Evolutionary conservation across 192 early-diverging fungal species (phyloP).

Genomic region (Coemansia sp.): DNA sequence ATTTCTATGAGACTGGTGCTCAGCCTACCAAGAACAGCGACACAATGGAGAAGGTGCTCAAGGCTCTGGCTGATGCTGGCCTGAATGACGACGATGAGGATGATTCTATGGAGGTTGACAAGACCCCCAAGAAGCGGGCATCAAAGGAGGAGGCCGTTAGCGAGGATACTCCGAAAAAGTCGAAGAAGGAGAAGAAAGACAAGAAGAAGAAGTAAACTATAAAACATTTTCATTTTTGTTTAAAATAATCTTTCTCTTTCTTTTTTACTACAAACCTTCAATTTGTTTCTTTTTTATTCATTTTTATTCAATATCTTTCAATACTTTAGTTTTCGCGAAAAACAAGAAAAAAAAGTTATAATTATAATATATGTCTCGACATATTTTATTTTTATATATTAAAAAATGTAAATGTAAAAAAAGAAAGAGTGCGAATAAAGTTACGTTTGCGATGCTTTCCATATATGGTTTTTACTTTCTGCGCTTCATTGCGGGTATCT

Average conservation of each 20-base stretch:
- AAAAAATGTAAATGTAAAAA: too few species aligned
- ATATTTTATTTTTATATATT: neutral
- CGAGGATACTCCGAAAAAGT: conserved; percentile 52
- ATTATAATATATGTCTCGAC: neutral
- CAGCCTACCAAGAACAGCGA: conserved; percentile 87
- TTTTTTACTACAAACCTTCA: neutral
- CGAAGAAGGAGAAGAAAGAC: conserved; percentile 54
- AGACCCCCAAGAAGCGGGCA: conserved; percentile 46
- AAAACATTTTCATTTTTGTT: neutral
- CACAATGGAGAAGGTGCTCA: conserved; percentile 84
- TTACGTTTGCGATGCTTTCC: neutral
- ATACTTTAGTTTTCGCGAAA: too few species aligned
- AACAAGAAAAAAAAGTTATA: conserved; percentile 1
- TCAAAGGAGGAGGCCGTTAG: conserved; percentile 33
- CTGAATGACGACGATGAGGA: conserved; percentile 45
- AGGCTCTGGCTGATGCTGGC: conserved; percentile 60
- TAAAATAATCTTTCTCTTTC: neutral
- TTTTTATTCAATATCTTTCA: neutral
- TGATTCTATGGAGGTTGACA: conserved; percentile 44
- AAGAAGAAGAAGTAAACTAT: conserved; percentile 36
- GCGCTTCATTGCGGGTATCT: conserved; percentile 35
- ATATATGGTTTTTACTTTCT: conserved; percentile 17
- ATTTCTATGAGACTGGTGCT: conserved; percentile 90
- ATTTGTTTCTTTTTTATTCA: neutral
- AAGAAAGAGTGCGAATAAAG: too few species aligned